Evolutionary conservation across 129 eudicot species (phyloP), one percentile per base, ranked within the genome.

Genomic region (Glebionis coronaria): DNA sequence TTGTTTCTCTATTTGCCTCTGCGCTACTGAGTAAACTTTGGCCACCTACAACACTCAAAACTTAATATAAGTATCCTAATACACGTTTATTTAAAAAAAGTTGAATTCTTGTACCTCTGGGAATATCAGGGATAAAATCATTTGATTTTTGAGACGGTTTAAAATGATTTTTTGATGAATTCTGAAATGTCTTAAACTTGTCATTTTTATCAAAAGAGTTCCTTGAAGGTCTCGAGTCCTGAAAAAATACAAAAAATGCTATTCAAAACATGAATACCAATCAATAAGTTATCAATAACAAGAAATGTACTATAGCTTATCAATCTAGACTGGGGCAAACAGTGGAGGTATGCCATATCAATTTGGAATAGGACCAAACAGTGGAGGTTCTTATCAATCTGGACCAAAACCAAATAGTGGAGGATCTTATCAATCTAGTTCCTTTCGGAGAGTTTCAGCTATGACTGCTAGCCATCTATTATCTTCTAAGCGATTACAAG

Each of bases 51-150:
- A 63, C 58, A 69, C 47, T 49, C 44, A 42, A 65, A 38, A 65
- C 13, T 51, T 38, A 57, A 20, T 25, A 52, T 70, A 7, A 76
- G 29, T 62, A 71, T 23, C 40, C 52, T 44, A 47, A 23, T 35
- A 15, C 71, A 75, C 9, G 11, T 57, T 20, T 64, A 70, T 27
- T 20, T 0, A n/a, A 6, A 18, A 44, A 23, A 23, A 23, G 25
- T 23, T 16, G 18, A 19, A 61, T 16, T 71, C 16, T 46, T 44
- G 23, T 42, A 90, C 97, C 91, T 90, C 94, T 73, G 25, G 97
- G 95, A 56, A 90, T 87, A 68, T 84, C 95, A 52, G 95, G 97
- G 42, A 73, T 19, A 19, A 80, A 57, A 27, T 49, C n/a, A 21
- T 72, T 72, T 49, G 77, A 23, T 61, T 79, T 76, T 49, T 65